Evolutionary conservation across 169 alveolate genomes (phyloP).

Genomic region (Plasmodium vivax): DNA sequence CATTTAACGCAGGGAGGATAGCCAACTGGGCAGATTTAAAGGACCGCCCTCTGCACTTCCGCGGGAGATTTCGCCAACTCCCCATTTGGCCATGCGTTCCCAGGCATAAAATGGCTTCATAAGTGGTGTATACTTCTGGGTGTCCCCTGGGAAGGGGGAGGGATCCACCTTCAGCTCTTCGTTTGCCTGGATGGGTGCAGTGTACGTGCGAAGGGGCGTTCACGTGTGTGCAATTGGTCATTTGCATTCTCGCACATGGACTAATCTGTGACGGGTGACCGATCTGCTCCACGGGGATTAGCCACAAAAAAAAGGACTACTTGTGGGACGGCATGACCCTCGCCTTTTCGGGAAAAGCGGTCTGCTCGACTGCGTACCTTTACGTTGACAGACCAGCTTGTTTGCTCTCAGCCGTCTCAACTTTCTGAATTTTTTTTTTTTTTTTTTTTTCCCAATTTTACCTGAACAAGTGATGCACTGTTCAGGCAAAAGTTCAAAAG

Average conservation of each 20-base stretch:
- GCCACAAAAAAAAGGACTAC: neutral
- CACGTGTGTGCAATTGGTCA: neutral
- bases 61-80: neutral
- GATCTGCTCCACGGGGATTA: neutral
- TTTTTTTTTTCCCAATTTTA: neutral
- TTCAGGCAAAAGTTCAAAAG: neutral
- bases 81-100: neutral
- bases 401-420: neutral
- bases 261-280: neutral
- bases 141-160: neutral
- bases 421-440: too few species aligned
- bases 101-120: neutral
- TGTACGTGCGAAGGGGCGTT: neutral
- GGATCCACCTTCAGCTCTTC: neutral
- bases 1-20: neutral
- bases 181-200: neutral
- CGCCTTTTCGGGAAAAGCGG: neutral
- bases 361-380: neutral
- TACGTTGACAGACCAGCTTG: neutral
- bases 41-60: neutral
- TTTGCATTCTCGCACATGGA: neutral
- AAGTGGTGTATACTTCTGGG: neutral
- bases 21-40: neutral
- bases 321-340: neutral
- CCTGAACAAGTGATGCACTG: neutral